These are phyloP conservation scores for Phytophthora brassicae DNA, from an alignment of 352 stramenopile species.

Conservation along the genomic window DNA sequence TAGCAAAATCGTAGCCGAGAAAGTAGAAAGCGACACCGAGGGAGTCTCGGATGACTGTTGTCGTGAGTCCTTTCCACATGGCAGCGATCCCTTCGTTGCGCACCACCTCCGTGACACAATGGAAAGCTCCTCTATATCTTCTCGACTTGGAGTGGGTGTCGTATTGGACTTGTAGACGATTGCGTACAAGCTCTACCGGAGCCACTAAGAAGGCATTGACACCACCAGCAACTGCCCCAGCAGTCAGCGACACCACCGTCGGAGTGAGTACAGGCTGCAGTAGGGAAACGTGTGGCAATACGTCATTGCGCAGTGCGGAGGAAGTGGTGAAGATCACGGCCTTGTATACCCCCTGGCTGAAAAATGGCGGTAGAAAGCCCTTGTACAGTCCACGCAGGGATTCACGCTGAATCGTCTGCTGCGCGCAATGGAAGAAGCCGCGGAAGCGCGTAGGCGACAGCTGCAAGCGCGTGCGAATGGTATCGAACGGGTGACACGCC, in stretches of 20 bases:
- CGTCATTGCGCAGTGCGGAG: slow-evolving; percentile 52
- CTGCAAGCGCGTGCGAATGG: slow-evolving; percentile 85
- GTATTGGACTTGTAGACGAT: slow-evolving; percentile 81
- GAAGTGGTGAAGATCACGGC: slow-evolving; percentile 87
- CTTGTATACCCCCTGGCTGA: slow-evolving; percentile 88
- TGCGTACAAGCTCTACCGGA: slow-evolving; percentile 80
- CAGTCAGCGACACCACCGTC: slow-evolving; percentile 42
- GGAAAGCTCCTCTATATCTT: slow-evolving; percentile 51
- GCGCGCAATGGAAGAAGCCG: slow-evolving; percentile 62
- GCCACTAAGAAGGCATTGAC: slow-evolving; percentile 76
- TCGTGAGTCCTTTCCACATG: slow-evolving; percentile 77
- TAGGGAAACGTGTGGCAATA: slow-evolving; percentile 37
- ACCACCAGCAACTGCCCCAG: slow-evolving; percentile 59
- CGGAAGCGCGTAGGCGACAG: slow-evolving; percentile 62
- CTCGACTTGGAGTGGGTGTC: slow-evolving; percentile 44
- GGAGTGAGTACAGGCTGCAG: slow-evolving; percentile 46
- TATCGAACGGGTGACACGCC: slow-evolving; percentile 85
- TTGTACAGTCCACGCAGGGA: slow-evolving; percentile 77
- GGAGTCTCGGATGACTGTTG: slow-evolving; percentile 80
- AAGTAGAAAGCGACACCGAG: slow-evolving; percentile 88
- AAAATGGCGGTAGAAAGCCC: slow-evolving; percentile 84
- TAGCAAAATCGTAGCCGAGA: slow-evolving; percentile 78
- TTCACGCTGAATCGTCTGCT: slow-evolving; percentile 65
- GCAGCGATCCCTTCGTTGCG: slow-evolving; percentile 54
- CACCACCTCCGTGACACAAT: slow-evolving; percentile 65